Conservation (phyloP, 148 eudicot species). For the Rhododendron molle region DNA sequence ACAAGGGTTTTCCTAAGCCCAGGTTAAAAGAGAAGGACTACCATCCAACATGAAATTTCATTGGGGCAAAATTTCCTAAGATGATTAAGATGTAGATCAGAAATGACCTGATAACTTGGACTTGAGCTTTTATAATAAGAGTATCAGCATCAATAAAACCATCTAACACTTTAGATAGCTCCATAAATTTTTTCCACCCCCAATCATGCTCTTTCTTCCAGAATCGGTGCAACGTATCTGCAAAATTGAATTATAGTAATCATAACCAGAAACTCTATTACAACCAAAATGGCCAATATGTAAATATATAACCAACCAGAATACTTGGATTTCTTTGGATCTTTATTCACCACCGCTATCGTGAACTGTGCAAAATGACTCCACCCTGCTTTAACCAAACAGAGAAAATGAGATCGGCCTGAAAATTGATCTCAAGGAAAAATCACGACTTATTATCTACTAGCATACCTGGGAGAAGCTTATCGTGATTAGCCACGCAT, state of each 20-base stretch:
- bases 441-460: background rate
- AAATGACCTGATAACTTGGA: slow-evolving; percentile 80
- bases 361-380: slow-evolving; percentile 96
- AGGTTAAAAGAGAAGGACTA: background rate
- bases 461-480: slow-evolving; percentile 83
- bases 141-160: slow-evolving; percentile 80
- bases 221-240: slow-evolving; percentile 87
- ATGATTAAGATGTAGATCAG: background rate
- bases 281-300: background rate
- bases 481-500: slow-evolving; percentile 89
- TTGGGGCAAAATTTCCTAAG: background rate
- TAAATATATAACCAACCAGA: slow-evolving; percentile 48
- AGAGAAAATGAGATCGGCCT: background rate
- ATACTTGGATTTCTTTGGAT: slow-evolving; percentile 80
- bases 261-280: background rate
- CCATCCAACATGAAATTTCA: background rate
- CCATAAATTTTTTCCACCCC: slow-evolving; percentile 99
- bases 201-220: slow-evolving; percentile 98
- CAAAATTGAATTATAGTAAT: slow-evolving; percentile 2
- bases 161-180: slow-evolving; percentile 74
- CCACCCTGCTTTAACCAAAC: slow-evolving; percentile 55
- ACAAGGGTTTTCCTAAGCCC: background rate
- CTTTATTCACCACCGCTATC: slow-evolving; percentile 89
- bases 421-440: background rate
- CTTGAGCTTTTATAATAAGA: slow-evolving; percentile 83